Percentiles rank a stretch among this genome's conserved stretches.
Conservation (phyloP, 495 filamentous ascomycete genomes). For the Penicillium bialowiezense region DNA sequence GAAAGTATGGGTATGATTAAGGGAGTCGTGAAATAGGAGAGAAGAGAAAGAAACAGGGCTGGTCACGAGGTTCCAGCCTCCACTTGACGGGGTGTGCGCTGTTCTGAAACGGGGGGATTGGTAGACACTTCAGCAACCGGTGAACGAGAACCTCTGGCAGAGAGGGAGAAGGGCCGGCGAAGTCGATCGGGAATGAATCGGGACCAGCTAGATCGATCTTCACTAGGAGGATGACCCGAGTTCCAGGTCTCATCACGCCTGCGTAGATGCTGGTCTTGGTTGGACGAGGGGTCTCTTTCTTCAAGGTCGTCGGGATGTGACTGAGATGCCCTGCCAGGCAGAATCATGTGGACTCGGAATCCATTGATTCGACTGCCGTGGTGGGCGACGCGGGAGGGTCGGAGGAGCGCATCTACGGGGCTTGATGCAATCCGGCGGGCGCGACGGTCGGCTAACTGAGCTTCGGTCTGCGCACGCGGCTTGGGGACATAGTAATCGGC, state of each 20-base stretch:
- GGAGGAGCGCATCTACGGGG: slow-evolving; percentile 12
- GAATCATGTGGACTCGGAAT: slow-evolving; percentile 14
- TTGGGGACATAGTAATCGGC: slow-evolving; percentile 93
- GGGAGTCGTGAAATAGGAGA: slow-evolving; percentile 1
- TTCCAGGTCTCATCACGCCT: not conserved
- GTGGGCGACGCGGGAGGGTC: slow-evolving; percentile 19
- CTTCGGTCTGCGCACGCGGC: slow-evolving; percentile 50
- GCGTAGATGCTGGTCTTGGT: not conserved
- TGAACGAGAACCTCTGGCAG: not conserved
- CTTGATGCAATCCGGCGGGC: slow-evolving; percentile 11
- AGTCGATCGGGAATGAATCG: slow-evolving; percentile 21
- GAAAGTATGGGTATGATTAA: slow-evolving; percentile 7
- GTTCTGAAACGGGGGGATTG: not conserved
- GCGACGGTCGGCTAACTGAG: slow-evolving; percentile 13
- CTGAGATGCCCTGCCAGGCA: slow-evolving; percentile 19
- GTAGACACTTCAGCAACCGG: not conserved
- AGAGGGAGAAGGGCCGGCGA: slow-evolving; percentile 6
- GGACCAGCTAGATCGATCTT: slow-evolving; percentile 10
- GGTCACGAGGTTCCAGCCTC: slow-evolving; percentile 26
- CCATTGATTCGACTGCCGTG: slow-evolving; percentile 5
- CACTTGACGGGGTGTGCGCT: slow-evolving; percentile 31
- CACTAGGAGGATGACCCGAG: not conserved
- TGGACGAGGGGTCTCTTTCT: not conserved
- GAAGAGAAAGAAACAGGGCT: not conserved
- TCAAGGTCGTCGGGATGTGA: not conserved